These are phyloP conservation scores for Apiospora aurea DNA, from an alignment of 2,329 filamentous ascomycete species.

Conservation along the genomic window DNA sequence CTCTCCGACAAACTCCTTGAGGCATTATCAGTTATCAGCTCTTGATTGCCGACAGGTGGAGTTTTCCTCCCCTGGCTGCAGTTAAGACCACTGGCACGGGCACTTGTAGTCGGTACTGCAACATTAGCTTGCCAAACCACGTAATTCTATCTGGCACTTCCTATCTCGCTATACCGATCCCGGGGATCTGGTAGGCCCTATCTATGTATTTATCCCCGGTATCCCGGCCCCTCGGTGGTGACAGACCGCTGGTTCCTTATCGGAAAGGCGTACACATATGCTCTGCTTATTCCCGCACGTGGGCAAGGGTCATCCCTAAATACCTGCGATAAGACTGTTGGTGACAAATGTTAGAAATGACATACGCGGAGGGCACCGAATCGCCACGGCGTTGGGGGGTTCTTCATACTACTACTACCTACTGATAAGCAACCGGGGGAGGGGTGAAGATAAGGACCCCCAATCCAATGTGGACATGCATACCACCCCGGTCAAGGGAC, in stretches of 20 bases:
- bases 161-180: not conserved
- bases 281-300: not conserved
- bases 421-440: not conserved
- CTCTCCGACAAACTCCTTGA: not conserved
- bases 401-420: not conserved
- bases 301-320: not conserved
- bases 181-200: not conserved
- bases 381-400: not conserved
- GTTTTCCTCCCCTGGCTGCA: not conserved
- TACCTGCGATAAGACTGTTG: not conserved
- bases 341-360: not conserved
- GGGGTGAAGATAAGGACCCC: not conserved
- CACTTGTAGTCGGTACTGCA: not conserved
- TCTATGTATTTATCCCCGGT: not conserved
- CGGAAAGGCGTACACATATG: not conserved
- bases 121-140: not conserved
- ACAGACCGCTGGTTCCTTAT: conserved; percentile 15
- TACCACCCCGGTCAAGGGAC: not conserved
- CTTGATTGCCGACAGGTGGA: not conserved
- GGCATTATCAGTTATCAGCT: not conserved
- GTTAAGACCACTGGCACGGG: too few relatives aligned
- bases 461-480: not conserved
- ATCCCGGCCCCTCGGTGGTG: not conserved
- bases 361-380: conserved; percentile 13
- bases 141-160: not conserved